Conservation (phyloP, 208 protist genomes). For the Acanthamoeba royreba region DNA sequence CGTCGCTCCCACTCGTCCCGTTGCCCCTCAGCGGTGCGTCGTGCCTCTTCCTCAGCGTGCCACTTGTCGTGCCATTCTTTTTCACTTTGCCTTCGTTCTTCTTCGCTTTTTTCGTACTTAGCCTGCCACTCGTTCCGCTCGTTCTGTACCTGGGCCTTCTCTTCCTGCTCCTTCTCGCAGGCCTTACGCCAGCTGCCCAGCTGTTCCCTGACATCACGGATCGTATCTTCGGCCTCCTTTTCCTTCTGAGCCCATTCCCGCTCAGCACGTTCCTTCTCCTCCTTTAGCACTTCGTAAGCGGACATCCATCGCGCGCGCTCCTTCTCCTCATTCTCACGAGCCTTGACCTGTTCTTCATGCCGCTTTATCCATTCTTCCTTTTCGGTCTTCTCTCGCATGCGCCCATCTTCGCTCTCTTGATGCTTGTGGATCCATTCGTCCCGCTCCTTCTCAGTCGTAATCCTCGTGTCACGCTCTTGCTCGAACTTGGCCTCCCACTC, state of each 20-base stretch:
- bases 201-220: not conserved
- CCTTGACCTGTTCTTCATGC: not conserved
- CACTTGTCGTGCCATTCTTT: not conserved
- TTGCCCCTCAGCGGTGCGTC: not conserved
- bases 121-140: not conserved
- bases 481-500: not conserved
- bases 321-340: not conserved
- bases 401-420: not conserved
- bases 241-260: not conserved
- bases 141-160: not conserved
- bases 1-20: not conserved
- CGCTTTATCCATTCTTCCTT: not conserved
- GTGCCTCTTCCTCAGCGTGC: not conserved
- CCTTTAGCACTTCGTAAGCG: not conserved
- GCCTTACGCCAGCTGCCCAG: not conserved
- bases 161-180: conserved; percentile 5
- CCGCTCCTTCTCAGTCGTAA: not conserved
- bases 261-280: not conserved
- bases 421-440: not conserved
- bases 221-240: not conserved
- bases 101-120: not conserved
- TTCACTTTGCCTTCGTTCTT: not conserved
- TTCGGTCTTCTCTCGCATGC: not conserved
- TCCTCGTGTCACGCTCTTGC: not conserved
- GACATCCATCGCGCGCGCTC: not conserved